Evolutionary conservation across 2,329 filamentous ascomycete species (phyloP), one percentile per base, ranked within the genome.

Genomic region (Xylaria multiplex): DNA sequence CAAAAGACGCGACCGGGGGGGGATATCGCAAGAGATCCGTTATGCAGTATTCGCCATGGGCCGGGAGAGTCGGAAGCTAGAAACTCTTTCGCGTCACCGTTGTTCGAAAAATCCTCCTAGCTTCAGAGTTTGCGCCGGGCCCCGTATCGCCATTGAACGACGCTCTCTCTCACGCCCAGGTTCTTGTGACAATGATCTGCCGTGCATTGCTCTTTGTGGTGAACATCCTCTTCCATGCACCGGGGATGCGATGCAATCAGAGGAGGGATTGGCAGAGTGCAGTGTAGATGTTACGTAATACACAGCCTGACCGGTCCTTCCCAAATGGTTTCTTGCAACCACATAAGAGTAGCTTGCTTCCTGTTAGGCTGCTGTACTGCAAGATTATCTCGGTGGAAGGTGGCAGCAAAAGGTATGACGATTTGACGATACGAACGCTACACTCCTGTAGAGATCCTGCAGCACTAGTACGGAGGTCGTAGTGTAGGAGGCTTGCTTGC

Each of bases 141-240:
- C 27, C 27, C 27, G 27, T 27, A 27, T 27, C 27, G 27, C 1
- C 27, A 27, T 27, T 27, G 27, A 27, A 45, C 30, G 59, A 45
- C 30, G 52, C 59, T 35, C 32, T 35, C 32, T 8, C 8, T 7
- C 6, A 35, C 8, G 32, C 32, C 32, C 32, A 8, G 27, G 35
- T 45, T 60, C 56, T 27, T 65, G 62, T 14, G 56, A 64, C 49
- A 53, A n/a, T 46, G 50, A 53, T 65, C 63, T 65, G 58, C 57
- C 56, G 50, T 65, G 62, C 56, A 49, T 27, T 50, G 49, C 24
- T 37, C 24, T 40, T 57, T 27, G 24, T 53, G 14, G 57, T 37
- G 43, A 50, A 54, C 43, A 57, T 61, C 46, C 24, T 37, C 35
- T 52, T 32, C 62, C 62, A 32, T 16, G 22, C 13, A 37, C 56